Conservation (phyloP, 2,329 filamentous ascomycete genomes). For the Decorospora gaudefroyi region DNA sequence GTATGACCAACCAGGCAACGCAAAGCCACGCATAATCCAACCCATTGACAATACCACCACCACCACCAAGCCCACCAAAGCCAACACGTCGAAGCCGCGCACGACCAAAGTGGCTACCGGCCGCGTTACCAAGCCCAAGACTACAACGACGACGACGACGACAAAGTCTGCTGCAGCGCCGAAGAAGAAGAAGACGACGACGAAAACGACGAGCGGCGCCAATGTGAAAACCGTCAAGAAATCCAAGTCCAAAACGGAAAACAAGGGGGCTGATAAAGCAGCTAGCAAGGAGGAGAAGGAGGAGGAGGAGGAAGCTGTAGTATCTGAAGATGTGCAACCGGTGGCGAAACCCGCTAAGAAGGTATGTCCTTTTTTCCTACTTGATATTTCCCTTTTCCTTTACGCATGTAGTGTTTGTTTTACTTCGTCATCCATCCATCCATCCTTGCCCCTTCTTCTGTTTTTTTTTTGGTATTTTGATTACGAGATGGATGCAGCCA, state of each 20-base stretch:
- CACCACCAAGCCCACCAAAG: slow-evolving; percentile 51
- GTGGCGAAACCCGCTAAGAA: slow-evolving; percentile 38
- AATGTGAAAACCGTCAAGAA: slow-evolving; percentile 32
- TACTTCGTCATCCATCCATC: too few species aligned
- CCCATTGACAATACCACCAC: slow-evolving; percentile 53
- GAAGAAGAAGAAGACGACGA: slow-evolving; percentile 18
- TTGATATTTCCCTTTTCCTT: too few species aligned
- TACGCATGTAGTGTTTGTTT: too few species aligned
- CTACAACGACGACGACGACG: slow-evolving; percentile 28
- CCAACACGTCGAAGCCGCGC: slow-evolving; percentile 43
- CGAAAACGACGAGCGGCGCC: slow-evolving; percentile 12
- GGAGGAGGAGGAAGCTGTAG: slow-evolving; percentile 28
- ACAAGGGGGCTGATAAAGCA: slow-evolving; percentile 35
- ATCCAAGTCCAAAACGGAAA: slow-evolving; percentile 34
- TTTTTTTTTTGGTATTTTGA: too few species aligned
- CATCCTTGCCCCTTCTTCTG: too few species aligned
- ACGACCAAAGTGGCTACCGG: slow-evolving; percentile 24
- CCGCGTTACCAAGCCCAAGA: slow-evolving; percentile 43
- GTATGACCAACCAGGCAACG: slow-evolving; percentile 28
- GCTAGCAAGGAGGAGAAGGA: slow-evolving; percentile 31
- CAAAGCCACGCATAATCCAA: slow-evolving; percentile 58
- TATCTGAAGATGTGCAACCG: too few species aligned
- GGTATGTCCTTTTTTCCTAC: slow-evolving; percentile 19
- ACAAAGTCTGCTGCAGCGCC: background rate
- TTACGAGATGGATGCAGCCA: too few species aligned